Evolutionary conservation across 805 yeast species (phyloP), one percentile per base, ranked within the genome.

Genomic region (Komagataella populi): DNA sequence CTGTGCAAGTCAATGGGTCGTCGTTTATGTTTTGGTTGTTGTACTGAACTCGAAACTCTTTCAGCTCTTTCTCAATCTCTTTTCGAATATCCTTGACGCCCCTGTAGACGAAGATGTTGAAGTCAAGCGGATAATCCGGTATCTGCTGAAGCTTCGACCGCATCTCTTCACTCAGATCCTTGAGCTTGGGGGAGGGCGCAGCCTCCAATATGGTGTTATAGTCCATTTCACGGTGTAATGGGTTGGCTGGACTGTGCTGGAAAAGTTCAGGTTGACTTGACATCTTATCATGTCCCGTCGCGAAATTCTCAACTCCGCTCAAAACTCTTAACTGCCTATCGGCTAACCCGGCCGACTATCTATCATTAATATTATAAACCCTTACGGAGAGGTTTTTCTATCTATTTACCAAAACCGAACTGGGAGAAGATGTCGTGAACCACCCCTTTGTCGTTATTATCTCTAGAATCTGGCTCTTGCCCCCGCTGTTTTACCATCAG

Each of bases 71-170:
- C 17, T 56, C 54, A 22, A 57, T 53, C 14, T 55, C 52, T 4
- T 49, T 48, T 44, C 68, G 52, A 1, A 61, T 50, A 3, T 56
- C 55, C 14, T 54, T 52, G 16, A 69, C 65, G 0, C 70, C 70
- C 49, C 60, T 58, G 53, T 62, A 64, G 4, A 69, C 55, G 46
- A 66, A 66, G 20, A 69, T 66, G 51, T 69, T 69, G 55, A 63
- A 69, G 52, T 69, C 73, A 7, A 69, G 54, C 1, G 70, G 68
- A 45, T 65, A 69, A 36, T 66, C 69, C 6, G 71, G 66, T 2
- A 69, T 63, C 23, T 50, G 47, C 0, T 60, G 23, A 5, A 69
- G 54, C 22, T 44, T 24, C 39, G 10, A 30, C 12, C 12, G 23
- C 10, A 8, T 30, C 39, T 30, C 39, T 4, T 30, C 39, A 4